Evolutionary conservation across 2,329 filamentous ascomycete species (phyloP).

Genomic region (Scleromitrula shiraiana): DNA sequence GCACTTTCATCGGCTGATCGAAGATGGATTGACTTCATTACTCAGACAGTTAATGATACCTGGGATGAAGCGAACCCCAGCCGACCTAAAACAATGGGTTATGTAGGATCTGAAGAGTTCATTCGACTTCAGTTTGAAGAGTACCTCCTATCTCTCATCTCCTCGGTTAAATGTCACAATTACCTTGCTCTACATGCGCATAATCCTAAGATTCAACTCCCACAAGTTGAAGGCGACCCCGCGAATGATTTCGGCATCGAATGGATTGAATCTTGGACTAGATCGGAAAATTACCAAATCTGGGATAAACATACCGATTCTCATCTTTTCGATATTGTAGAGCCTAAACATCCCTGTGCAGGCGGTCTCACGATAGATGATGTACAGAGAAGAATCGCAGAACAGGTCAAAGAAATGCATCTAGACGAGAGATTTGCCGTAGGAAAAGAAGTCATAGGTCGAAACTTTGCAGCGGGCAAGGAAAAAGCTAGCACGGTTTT

Average conservation of each 20-base stretch:
- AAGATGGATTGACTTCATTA: constrained; percentile 93
- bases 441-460: constrained; percentile 76
- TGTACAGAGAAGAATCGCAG: constrained; percentile 78
- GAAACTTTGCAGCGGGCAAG: constrained; percentile 78
- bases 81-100: constrained; percentile 88
- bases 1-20: constrained; percentile 78
- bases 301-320: constrained; percentile 76
- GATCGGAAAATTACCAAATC: constrained; percentile 84
- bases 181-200: constrained; percentile 47
- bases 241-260: constrained; percentile 74
- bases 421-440: constrained; percentile 83
- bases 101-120: constrained; percentile 92
- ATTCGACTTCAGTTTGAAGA: constrained; percentile 96
- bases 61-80: constrained; percentile 91
- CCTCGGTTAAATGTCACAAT: constrained; percentile 81
- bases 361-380: constrained; percentile 91
- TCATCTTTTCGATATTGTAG: constrained; percentile 88
- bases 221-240: constrained; percentile 73
- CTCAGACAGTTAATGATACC: constrained; percentile 87
- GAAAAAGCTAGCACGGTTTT: constrained; percentile 84
- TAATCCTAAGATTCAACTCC: constrained; percentile 53
- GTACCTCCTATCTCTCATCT: constrained; percentile 82
- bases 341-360: constrained; percentile 87
- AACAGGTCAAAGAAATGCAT: constrained; percentile 90
- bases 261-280: constrained; percentile 81